Conservation (phyloP, 768 basidiomycete genomes). For the Calocera viscosa region DNA sequence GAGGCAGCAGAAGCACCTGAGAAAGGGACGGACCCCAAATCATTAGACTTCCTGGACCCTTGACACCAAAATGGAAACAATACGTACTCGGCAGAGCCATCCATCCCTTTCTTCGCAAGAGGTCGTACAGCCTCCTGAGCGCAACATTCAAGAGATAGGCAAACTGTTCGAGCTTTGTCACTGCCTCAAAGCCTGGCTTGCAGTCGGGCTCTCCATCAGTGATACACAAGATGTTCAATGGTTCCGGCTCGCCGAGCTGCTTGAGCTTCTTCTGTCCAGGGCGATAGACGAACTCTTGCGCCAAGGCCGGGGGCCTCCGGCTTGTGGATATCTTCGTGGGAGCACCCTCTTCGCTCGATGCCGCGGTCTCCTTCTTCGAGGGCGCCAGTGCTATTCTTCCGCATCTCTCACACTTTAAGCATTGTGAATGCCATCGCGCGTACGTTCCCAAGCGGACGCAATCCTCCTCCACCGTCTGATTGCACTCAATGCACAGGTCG, state of each 20-base stretch:
- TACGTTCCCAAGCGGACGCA: constrained; percentile 93
- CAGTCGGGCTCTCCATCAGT: constrained; percentile 61
- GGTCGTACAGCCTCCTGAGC: constrained; percentile 73
- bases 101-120: constrained; percentile 77
- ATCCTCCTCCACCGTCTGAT: constrained; percentile 89
- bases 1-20: constrained; percentile 18
- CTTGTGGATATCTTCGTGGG: constrained; percentile 49
- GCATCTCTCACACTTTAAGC: constrained; percentile 73
- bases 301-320: constrained; percentile 69
- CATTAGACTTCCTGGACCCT: not conserved
- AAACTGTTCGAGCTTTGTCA: constrained; percentile 92
- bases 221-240: constrained; percentile 51
- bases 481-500: constrained; percentile 84
- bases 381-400: constrained; percentile 53
- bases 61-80: constrained; percentile 13
- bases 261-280: constrained; percentile 12
- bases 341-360: constrained; percentile 40
- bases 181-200: constrained; percentile 70
- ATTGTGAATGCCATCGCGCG: constrained; percentile 91
- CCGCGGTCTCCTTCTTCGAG: constrained; percentile 42
- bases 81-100: constrained; percentile 65
- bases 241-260: constrained; percentile 14
- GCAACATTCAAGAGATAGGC: constrained; percentile 95
- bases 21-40: not conserved
- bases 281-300: constrained; percentile 61